These are phyloP conservation scores for Thermothielavioides terrestris DNA, from an alignment of 495 filamentous ascomycete species.

Conservation along the genomic window DNA sequence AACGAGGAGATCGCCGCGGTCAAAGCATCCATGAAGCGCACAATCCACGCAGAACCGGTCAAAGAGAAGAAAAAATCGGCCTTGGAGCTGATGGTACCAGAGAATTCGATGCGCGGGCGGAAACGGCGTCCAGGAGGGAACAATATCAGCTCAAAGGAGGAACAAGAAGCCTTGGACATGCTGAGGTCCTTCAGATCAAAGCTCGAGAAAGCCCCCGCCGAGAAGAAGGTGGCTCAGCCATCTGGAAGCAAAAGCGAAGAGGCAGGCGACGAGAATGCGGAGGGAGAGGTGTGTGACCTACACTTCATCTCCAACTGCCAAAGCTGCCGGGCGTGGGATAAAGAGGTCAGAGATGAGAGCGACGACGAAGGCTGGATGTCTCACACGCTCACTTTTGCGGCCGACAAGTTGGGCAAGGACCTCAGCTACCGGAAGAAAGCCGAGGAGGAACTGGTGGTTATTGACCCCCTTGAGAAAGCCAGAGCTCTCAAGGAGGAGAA, in stretches of 20 bases:
- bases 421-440: conserved; percentile 81
- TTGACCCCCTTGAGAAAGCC: conserved; percentile 84
- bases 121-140: conserved; percentile 57
- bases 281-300: conserved; percentile 60
- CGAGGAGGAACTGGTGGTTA: conserved; percentile 83
- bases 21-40: conserved; percentile 88
- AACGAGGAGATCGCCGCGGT: conserved; percentile 87
- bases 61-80: conserved; percentile 56
- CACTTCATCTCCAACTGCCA: conserved; percentile 92
- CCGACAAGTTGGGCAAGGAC: conserved; percentile 87
- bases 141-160: conserved; percentile 35
- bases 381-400: conserved; percentile 75
- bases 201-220: conserved; percentile 52
- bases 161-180: conserved; percentile 54
- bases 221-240: conserved; percentile 32
- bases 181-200: conserved; percentile 72
- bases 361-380: conserved; percentile 58
- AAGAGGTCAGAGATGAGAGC: conserved; percentile 47
- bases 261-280: conserved; percentile 26
- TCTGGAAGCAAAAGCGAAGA: conserved; percentile 17
- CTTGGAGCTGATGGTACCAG: conserved; percentile 75
- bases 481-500: conserved; percentile 59
- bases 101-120: conserved; percentile 68
- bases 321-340: conserved; percentile 76
- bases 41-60: conserved; percentile 48